These are phyloP conservation scores for Amylocarpus encephaloides DNA, from an alignment of 2,329 filamentous ascomycete genomes.

Conservation along the genomic window DNA sequence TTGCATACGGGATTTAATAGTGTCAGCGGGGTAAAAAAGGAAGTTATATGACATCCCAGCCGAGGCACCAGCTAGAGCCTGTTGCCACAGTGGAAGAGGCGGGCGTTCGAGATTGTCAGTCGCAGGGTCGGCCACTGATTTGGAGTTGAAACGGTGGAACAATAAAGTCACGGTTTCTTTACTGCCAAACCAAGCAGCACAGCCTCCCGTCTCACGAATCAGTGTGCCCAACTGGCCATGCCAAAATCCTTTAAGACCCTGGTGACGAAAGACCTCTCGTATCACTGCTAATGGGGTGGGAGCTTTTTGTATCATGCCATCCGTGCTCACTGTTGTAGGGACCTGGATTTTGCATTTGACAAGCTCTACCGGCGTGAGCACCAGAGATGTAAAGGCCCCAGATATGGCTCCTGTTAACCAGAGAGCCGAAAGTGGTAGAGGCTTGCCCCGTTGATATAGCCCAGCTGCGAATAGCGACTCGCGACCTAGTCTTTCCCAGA, in stretches of 20 bases:
- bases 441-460: conserved; percentile 44
- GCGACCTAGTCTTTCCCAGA: conserved; percentile 75
- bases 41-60: conserved; percentile 97
- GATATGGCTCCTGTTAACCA: conserved; percentile 78
- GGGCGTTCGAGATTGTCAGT: conserved; percentile 7
- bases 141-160: conserved; percentile 30
- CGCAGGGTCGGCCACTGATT: conserved; percentile 17
- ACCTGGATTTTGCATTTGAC: conserved; percentile 99
- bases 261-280: conserved; percentile 69
- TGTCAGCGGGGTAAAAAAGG: conserved; percentile 93
- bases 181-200: conserved; percentile 89
- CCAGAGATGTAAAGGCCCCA: conserved; percentile 81
- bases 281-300: conserved; percentile 67
- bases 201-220: conserved; percentile 88
- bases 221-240: conserved; percentile 89
- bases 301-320: conserved; percentile 38
- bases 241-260: conserved; percentile 87
- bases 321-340: conserved; percentile 37
- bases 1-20: conserved; percentile 95
- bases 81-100: conserved; percentile 73
- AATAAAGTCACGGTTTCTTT: conserved; percentile 69
- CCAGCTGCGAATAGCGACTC: conserved; percentile 53
- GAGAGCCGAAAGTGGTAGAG: conserved; percentile 68
- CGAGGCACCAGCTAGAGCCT: conserved; percentile 77
- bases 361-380: conserved; percentile 91